These are phyloP conservation scores for Brassica cretica DNA, from an alignment of 345 rosid species.

Conservation along the genomic window DNA sequence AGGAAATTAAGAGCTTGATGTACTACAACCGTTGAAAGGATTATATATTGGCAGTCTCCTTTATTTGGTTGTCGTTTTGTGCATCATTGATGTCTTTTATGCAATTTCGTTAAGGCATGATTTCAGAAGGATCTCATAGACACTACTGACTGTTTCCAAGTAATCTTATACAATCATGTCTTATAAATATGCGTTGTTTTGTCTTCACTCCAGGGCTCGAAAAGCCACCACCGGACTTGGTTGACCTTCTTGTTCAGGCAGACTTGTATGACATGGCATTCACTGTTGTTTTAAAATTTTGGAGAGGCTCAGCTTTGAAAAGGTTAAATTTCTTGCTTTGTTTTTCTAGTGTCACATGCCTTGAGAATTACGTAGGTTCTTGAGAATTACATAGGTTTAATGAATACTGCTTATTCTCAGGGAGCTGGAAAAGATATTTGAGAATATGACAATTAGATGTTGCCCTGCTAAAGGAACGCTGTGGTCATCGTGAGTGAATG, in stretches of 20 bases:
- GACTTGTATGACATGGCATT: constrained; percentile 86
- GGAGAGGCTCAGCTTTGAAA: constrained; percentile 71
- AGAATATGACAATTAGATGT: constrained; percentile 75
- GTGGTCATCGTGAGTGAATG: constrained; percentile 38
- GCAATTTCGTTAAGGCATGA: constrained; percentile 12
- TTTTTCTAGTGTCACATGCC: constrained; percentile 1
- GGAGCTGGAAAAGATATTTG: constrained; percentile 84
- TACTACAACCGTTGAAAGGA: constrained; percentile 11
- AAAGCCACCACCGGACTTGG: constrained; percentile 66
- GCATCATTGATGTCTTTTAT: constrained; percentile 23
- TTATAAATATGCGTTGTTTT: constrained; percentile 18
- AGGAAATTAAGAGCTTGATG: constrained; percentile 8
- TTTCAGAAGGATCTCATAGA: constrained; percentile 8
- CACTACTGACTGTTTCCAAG: constrained; percentile 14
- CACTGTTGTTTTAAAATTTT: constrained; percentile 73
- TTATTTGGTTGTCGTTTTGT: constrained; percentile 8
- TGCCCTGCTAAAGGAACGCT: constrained; percentile 57
- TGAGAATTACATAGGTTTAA: constrained; percentile 16
- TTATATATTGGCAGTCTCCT: constrained; percentile 16
- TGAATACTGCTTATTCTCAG: constrained; percentile 42
- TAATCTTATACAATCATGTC: constrained; percentile 2
- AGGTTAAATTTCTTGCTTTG: constrained; percentile 50
- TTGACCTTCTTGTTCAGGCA: constrained; percentile 70
- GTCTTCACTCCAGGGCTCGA: constrained; percentile 48
- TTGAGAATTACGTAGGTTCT: constrained; percentile 18